These are phyloP conservation scores for Theileria sp. DNA, from an alignment of 169 alveolate species.

Conservation along the genomic window DNA sequence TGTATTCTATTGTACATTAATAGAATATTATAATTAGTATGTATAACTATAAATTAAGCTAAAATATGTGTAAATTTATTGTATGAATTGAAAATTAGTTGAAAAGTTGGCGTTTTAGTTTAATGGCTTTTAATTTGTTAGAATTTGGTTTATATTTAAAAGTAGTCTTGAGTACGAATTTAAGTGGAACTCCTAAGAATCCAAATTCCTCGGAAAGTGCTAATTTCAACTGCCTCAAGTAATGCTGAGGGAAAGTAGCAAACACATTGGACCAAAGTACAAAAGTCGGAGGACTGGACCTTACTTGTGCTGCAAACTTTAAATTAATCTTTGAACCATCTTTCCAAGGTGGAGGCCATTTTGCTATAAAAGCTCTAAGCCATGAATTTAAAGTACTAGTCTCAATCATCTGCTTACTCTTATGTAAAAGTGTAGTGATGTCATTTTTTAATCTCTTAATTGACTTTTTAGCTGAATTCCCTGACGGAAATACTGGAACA, in stretches of 20 bases:
- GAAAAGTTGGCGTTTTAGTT: conserved; percentile 1
- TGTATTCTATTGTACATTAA: background rate
- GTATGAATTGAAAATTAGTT: background rate
- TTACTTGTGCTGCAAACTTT: conserved; percentile 70
- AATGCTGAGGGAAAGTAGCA: conserved; percentile 74
- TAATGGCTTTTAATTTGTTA: background rate
- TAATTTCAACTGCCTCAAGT: conserved; percentile 69
- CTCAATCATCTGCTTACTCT: conserved; percentile 18
- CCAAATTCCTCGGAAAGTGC: conserved; percentile 75
- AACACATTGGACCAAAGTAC: conserved; percentile 78
- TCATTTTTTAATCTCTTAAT: conserved; percentile 11
- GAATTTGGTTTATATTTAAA: conserved; percentile 49
- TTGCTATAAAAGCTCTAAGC: conserved; percentile 48
- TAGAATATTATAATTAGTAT: background rate
- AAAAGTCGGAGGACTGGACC: conserved; percentile 78
- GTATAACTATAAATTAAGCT: background rate
- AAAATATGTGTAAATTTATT: too few species aligned
- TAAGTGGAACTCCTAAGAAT: conserved; percentile 51
- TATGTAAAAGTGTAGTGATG: conserved; percentile 18
- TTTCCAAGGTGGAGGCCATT: conserved; percentile 84
- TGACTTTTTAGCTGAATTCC: background rate
- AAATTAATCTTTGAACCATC: conserved; percentile 75
- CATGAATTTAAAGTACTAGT: conserved; percentile 52
- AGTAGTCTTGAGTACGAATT: conserved; percentile 72
- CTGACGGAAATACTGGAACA: conserved; percentile 3